Evolutionary conservation across 2,329 filamentous ascomycete genomes (phyloP), one percentile per base, ranked within the genome.

Genomic region (Ophiocordyceps robertsii): DNA sequence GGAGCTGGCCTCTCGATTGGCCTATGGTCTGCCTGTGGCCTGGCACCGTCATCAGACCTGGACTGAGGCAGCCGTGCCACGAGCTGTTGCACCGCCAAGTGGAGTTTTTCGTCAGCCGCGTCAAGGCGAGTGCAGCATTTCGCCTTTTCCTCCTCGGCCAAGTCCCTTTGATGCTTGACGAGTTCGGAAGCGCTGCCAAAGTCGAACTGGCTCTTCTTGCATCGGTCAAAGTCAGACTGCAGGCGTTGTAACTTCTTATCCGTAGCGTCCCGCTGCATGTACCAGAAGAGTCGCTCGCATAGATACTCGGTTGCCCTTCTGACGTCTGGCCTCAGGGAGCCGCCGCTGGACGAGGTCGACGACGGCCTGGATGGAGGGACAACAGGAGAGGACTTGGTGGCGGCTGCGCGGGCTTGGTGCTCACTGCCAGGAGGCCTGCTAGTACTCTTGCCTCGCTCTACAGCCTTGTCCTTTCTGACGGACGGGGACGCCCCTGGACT

Each of bases 251-350:
- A 46, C 29, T 41, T 49, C 10, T 46, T 51, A 5, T 47, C 47
- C 16, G 51, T 48, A 3, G 43, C 37, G 7, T 49, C 45, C 37
- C 48, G 44, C 16, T 50, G 44, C 31, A 46, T 46, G 14, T 42
- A 51, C 41, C 46, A 50, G 37, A 41, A 40, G 5, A 50, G 44
- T 37, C 50, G 50, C 8, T 59, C 49, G 19, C 47, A 50, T 7
- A 58, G n/a, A 2, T 51, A 30, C 12, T 55, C 50, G 14, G 49
- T 43, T 2, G 56, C 12, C 3, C 12, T 24, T 35, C 40, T 51
- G 33, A 47, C 41, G 3, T 48, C 41, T 14, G 24, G 11, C 11
- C 43, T 42, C 9, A 17, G 11, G 12, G 37, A n/a, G 40, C 24
- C 37, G 38, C 19, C 35, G 32, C n/a, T 32, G 31, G 31, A 13